Evolutionary conservation across 1,284 basidiomycete genomes (phyloP), one percentile per base, ranked within the genome.

Genomic region (Trichosporon sp.): DNA sequence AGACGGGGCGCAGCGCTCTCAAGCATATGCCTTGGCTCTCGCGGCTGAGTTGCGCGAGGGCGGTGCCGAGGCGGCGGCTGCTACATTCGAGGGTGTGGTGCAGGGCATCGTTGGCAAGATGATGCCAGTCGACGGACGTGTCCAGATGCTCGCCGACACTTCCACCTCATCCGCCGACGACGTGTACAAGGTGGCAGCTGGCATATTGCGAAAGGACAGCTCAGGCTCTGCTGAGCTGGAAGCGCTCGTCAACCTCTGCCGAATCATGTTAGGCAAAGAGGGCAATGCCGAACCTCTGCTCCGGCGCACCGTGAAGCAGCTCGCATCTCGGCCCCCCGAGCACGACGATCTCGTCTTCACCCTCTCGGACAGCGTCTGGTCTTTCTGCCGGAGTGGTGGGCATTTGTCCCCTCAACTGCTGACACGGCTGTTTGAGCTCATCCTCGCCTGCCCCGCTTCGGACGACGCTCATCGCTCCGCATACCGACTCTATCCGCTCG

Each of bases 381-480:
- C 16, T 4, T 57, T 23, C 13, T 19, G 19, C 14, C 21, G 31
- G 3, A 34, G 13, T 6, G 56, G 32, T 9, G 32, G 56, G 21
- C 21, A n/a, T 16, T 33, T 65, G n/a, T 54, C 60, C 3, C 27
- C 57, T 5, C 46, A n/a, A 4, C 49, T 62, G 16, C 23, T 62
- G 2, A 37, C 52, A 4, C 59, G 37, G 9, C 57, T 72, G 13
- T 63, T 69, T 37, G 57, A 64, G 29, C 63, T 67, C 16, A 31
- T 69, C 7, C 21, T 64, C 19, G 33, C 56, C 31, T 21, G 31
- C 8, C 23, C 68, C 23, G 60, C 64, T 2, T 58, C 56, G 4
- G 16, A 58, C 8, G 62, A 70, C 13, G 63, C 70, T 2, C 74
- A 72, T 61, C 54, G 62, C 14, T 29, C 70, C 27, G 64, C 66